Evolutionary conservation across 192 early-diverging fungal genomes (phyloP).

Genomic region (Polychytrium aggregatum): DNA sequence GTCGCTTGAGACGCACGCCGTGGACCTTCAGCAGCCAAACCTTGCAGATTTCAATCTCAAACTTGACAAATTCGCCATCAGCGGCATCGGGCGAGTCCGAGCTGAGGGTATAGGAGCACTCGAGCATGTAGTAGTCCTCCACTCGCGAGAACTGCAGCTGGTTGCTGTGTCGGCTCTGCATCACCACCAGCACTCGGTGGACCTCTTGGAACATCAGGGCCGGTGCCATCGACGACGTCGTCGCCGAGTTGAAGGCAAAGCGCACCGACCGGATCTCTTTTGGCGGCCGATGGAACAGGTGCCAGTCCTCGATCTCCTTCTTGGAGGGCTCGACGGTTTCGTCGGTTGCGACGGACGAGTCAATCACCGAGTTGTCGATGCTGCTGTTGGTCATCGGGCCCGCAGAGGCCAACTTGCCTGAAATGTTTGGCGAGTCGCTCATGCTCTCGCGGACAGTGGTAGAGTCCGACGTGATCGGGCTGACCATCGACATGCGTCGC

Average conservation of each 20-base stretch:
- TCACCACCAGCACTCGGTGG: slow-evolving; percentile 33
- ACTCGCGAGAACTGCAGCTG: slow-evolving; percentile 22
- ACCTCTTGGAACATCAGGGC: slow-evolving; percentile 45
- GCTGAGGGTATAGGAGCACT: slow-evolving; percentile 26
- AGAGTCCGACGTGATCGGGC: too few species aligned
- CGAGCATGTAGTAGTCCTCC: slow-evolving; percentile 37
- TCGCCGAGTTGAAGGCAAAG: slow-evolving; percentile 35
- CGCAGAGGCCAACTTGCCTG: too few species aligned
- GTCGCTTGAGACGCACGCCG: slow-evolving; percentile 40
- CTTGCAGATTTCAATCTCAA: slow-evolving; percentile 56
- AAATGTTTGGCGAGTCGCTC: too few species aligned
- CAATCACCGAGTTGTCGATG: too few species aligned
- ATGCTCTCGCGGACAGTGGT: too few species aligned
- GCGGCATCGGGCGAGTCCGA: background rate
- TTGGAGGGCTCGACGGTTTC: slow-evolving; percentile 15
- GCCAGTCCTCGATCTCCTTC: slow-evolving; percentile 49
- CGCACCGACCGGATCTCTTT: slow-evolving; percentile 39
- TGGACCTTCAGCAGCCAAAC: slow-evolving; percentile 49
- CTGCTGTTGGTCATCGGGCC: too few species aligned
- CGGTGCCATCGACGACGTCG: slow-evolving; percentile 31
- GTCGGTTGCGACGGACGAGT: background rate
- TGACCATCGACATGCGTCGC: slow-evolving; percentile 34
- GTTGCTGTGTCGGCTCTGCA: slow-evolving; percentile 15
- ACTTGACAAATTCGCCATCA: slow-evolving; percentile 25
- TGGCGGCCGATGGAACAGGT: slow-evolving; percentile 38